Conservation (phyloP, 805 yeast genomes). For the Starmerella ratchasimensis region DNA sequence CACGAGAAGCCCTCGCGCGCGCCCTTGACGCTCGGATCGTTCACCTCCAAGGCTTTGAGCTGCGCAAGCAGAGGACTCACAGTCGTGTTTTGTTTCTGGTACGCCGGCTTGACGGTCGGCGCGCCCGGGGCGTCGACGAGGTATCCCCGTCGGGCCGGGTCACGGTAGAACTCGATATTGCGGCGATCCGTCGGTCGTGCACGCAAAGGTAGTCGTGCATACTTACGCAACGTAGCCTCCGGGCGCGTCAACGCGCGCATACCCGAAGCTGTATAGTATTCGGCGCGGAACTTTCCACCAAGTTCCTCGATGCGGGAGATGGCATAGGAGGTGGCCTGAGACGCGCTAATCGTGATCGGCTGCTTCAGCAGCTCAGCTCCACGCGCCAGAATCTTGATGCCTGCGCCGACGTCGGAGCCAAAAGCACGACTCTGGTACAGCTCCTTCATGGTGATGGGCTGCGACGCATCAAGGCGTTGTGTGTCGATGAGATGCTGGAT, state of each 20-base stretch:
- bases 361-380: constrained; percentile 36
- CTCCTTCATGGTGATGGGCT: constrained; percentile 52
- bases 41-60: constrained; percentile 14
- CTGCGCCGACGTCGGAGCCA: constrained; percentile 40
- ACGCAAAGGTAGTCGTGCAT: constrained; percentile 68
- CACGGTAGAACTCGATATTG: constrained; percentile 65
- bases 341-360: constrained; percentile 67
- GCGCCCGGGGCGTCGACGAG: constrained; percentile 51
- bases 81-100: constrained; percentile 7
- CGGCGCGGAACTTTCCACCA: constrained; percentile 64
- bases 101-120: constrained; percentile 21
- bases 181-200: constrained; percentile 78
- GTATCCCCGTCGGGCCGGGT: constrained; percentile 63
- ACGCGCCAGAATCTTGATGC: constrained; percentile 67
- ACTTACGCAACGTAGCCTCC: constrained; percentile 47
- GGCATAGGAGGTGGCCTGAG: constrained; percentile 64
- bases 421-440: constrained; percentile 66
- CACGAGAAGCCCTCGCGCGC: constrained; percentile 13
- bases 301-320: constrained; percentile 54
- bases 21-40: constrained; percentile 13
- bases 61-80: constrained; percentile 19
- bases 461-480: constrained; percentile 43
- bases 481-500: constrained; percentile 57
- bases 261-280: constrained; percentile 53
- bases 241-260: constrained; percentile 69